A percentile compares a stretch with the other conserved stretches of the same genome.
Evolutionary conservation across 768 basidiomycete species (phyloP).

Genomic region (Clathrus columnatus): DNA sequence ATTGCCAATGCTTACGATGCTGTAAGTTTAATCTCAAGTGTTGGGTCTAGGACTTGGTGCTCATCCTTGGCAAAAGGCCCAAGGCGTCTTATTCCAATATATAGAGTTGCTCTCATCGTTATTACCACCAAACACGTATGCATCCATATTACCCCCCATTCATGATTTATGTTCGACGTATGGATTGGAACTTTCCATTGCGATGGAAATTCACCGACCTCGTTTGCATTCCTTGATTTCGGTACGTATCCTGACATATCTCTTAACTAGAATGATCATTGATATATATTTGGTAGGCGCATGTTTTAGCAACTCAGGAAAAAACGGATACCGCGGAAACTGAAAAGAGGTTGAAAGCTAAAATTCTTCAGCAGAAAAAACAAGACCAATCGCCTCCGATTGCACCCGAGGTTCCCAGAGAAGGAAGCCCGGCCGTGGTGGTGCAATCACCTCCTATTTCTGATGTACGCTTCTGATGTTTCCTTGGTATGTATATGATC

Average conservation of each 20-base stretch:
- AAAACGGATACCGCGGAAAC: slow-evolving; percentile 64
- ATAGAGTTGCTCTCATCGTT: slow-evolving; percentile 78
- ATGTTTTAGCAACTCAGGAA: slow-evolving; percentile 56
- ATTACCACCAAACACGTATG: slow-evolving; percentile 62
- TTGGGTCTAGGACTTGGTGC: not conserved
- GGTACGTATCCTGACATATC: no score
- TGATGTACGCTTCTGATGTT: slow-evolving; percentile 28
- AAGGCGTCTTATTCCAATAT: slow-evolving; percentile 89
- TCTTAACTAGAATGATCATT: not conserved
- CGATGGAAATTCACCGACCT: slow-evolving; percentile 91
- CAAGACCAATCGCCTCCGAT: slow-evolving; percentile 29
- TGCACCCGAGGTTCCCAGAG: slow-evolving; percentile 1
- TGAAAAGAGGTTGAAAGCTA: slow-evolving; percentile 72
- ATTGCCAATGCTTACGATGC: slow-evolving; percentile 83
- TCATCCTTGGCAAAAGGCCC: slow-evolving; percentile 48
- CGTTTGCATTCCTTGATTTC: slow-evolving; percentile 40
- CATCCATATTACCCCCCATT: slow-evolving; percentile 65
- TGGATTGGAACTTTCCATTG: slow-evolving; percentile 76
- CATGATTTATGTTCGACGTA: slow-evolving; percentile 64
- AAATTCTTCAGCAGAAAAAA: slow-evolving; percentile 67
- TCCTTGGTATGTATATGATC: slow-evolving; percentile 14
- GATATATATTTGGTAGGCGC: slow-evolving; percentile 29
- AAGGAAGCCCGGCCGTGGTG: slow-evolving; percentile 26
- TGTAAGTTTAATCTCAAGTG: slow-evolving; percentile 39
- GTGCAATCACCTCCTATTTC: slow-evolving; percentile 22